Base-by-base conservation (phyloP, 768 basidiomycete species). In the Phylloporus rhodoxanthus region DNA sequence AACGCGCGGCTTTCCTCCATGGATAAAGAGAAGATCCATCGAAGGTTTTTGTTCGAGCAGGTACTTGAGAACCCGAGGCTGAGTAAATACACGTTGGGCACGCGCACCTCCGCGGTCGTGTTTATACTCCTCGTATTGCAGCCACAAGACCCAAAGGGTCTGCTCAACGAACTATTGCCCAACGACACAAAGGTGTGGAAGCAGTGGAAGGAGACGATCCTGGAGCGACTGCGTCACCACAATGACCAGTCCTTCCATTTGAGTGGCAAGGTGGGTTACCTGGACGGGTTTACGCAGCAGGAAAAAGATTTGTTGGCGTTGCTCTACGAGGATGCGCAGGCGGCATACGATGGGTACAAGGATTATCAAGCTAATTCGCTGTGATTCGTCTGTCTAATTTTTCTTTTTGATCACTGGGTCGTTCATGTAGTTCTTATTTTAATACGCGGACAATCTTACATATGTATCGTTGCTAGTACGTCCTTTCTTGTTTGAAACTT, bases 11-110 rank as follows among this genome's bases (percentile, higher is more conserved):
- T 66, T 8, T 58, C 60, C 5, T 62, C 59, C 7, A 49, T 74
- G 66, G 72, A 74, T 29, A 64, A 51, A 8, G 59, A 54, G 9
- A 54, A 46, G 20, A 44, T 62, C 4, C 57, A 62, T 2, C 41
- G 37, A 21, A 37, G 52, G 11, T 8, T 58, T 29, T 34, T 62
- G 25, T 25, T 62, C 15, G 26, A 47, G n/a, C 37, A 19, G 1
- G 50, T 57, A 1, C 43, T 62, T 9, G 36, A 45, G 19, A 52
- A 26, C 4, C 61, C 61, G 14, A 40, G 20, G 1, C 17, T 63
- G 45, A 50, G 47, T 32, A 54, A 49, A 30, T 62, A 55, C 17
- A 54, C 42, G 4, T 29, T 62, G 13, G 51, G 51, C 3, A 62
- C 52, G 0, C 51, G 56, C 15, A 63, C 61, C 1, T 15, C 53